Conservation (phyloP, 768 basidiomycete genomes). For the Mycena galericulata region DNA sequence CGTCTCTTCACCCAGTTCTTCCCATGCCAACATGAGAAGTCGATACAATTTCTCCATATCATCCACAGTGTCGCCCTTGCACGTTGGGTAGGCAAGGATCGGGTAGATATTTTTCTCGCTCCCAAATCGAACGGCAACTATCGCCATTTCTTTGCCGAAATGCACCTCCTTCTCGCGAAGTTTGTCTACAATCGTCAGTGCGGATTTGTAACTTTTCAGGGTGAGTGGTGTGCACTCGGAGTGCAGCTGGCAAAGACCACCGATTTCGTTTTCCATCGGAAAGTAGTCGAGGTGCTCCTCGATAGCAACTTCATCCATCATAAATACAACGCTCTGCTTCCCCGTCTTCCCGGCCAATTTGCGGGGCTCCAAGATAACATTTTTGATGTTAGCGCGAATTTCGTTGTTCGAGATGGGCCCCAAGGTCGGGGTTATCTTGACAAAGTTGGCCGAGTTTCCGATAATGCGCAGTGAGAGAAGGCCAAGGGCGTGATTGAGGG, state of each 20-base stretch:
- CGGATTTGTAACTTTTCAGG: slow-evolving; percentile 6
- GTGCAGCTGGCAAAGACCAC: slow-evolving; percentile 33
- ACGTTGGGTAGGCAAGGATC: slow-evolving; percentile 27
- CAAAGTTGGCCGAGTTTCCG: not conserved
- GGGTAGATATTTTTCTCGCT: slow-evolving; percentile 21
- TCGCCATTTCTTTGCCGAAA: slow-evolving; percentile 28
- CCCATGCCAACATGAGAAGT: not conserved
- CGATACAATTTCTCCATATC: not conserved
- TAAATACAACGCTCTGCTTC: too few relatives aligned
- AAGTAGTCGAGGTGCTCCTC: too few relatives aligned
- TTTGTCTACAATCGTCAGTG: not conserved
- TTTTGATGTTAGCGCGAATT: slow-evolving; percentile 12
- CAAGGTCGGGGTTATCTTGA: slow-evolving; percentile 9
- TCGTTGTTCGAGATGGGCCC: not conserved
- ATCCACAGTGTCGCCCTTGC: slow-evolving; percentile 24
- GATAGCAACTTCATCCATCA: too few relatives aligned
- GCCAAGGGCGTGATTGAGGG: slow-evolving; percentile 22
- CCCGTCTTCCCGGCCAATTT: too few relatives aligned
- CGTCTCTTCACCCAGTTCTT: not conserved
- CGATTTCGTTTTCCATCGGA: not conserved
- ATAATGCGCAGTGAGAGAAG: slow-evolving; percentile 27
- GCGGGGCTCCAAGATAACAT: slow-evolving; percentile 6
- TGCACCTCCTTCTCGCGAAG: not conserved
- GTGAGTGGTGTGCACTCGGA: not conserved
- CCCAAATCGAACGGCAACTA: slow-evolving; percentile 19